Evolutionary conservation across 108 stramenopile genomes (phyloP), one percentile per base, ranked within the genome.

Genomic region (Fragilariopsis cylindrus): DNA sequence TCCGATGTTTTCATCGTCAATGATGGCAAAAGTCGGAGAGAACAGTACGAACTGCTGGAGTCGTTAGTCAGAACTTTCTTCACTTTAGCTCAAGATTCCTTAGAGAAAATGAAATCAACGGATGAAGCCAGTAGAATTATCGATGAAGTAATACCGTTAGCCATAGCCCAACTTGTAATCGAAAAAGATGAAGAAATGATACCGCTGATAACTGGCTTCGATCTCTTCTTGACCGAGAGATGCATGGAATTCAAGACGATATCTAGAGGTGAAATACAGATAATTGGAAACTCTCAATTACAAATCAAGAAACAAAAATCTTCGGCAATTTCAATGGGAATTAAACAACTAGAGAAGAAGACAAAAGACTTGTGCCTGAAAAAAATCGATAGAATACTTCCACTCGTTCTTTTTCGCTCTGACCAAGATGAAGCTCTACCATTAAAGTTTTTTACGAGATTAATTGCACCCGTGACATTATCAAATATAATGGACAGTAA

Each of bases 331-430:
- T 30, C 50, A 3, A 30, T 65, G 7, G 39, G 60, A 48, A 46
- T 3, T 7, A 67, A 75, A 19, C 79, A 84, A 41, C 78, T 90
- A 5, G 81, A 81, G 7, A 78, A 87, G 19, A 73, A 88, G 60
- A 71, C 79, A 11, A 85, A 84, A 64, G 56, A 69, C 8, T 67
- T 93, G 4, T 87, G 86, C 58, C 70, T 82, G 43, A 77, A 80
- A 48, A 69, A 88, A 13, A 79, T 91, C 9, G 87, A 88, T 40
- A 42, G 73, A 12, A 71, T 91, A 21, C 74, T 93, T 39, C 89
- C 90, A 8, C 76, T 79, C 1, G 54, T 91, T 48, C 80, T 93
- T 15, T 63, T 12, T 63, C 40, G 40, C 40, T 5, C 6, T 45
- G 43, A 63, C 40, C 15, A 63, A 57, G 57, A 57, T 19, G 57